Base-by-base conservation (phyloP, 2,329 filamentous ascomycete genomes). In the Colletotrichum cordylinicola region DNA sequence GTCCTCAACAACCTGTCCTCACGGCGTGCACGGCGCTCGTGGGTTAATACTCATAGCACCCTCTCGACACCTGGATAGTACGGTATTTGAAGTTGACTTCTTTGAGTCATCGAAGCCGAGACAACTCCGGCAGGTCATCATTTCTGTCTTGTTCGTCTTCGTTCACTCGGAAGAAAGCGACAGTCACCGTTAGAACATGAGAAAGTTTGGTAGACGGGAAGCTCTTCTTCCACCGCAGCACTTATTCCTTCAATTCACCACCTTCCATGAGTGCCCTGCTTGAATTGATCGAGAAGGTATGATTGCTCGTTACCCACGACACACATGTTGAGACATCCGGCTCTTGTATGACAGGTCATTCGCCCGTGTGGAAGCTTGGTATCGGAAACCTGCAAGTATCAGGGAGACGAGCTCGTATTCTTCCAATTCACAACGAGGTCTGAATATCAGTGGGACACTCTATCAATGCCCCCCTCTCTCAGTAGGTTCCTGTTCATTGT, bases 361-460 rank as follows among this genome's bases (percentile, higher is more conserved):
- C 16, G 37, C 37, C 37, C 16, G 1, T 10, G 37, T 43, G 37
- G 18, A 43, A 10, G n/a, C 9, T 10, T 43, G 9, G 39, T 6
- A 6, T 43, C n/a, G 5, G 9, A 18, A 18, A 43, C 1, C 18
- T 10, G 39, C 0, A n/a, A 3, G 7, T 6, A 15, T 18, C 9
- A 8, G 43, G 43, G 39, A 6, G 39, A 10, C 3, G 3, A 43
- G 1, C n/a, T 48, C 9, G 18, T 13, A 13, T 48, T 6, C 43
- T 48, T 9, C 10, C 9, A 3, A 6, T 21, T 3, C 3, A 43
- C 18, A 48, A 48, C 39, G 3, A 48, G 2, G 18, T 48, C 6
- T 1, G n/a, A 48, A 21, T 21, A 9, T 0, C 2, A 21, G n/a
- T 21, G 13, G n/a, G 16, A 48, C 0, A 1, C 10, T 7, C n/a